phyloP scores from a whole-genome alignment of 495 filamentous ascomycete species.

The Xylaria acuta region DNA sequence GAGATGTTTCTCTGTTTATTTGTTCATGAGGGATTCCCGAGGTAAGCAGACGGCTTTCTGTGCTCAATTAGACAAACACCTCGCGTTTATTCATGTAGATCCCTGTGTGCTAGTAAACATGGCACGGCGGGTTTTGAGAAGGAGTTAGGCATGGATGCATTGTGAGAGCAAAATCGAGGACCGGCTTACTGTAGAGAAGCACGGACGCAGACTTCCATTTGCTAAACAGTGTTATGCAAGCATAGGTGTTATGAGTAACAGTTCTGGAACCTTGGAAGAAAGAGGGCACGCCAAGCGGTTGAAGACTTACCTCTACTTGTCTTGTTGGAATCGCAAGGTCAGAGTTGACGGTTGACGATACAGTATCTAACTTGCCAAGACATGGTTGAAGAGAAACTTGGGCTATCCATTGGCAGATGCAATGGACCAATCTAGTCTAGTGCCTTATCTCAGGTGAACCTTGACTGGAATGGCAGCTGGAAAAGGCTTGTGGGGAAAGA shows the following conservation, averaged over 20 bases:
- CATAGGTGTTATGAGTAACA: background rate
- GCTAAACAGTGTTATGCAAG: background rate
- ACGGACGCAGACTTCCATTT: background rate
- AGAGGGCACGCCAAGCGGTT: background rate
- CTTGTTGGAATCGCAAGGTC: slow-evolving; percentile 1
- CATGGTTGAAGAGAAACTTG: slow-evolving; percentile 10
- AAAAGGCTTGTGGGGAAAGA: slow-evolving; percentile 6
- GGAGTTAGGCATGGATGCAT: slow-evolving; percentile 11
- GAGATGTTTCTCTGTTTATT: background rate
- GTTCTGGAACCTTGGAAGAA: too few relatives aligned
- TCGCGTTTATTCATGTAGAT: background rate
- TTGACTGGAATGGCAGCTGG: background rate
- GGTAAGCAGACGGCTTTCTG: background rate
- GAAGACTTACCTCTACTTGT: background rate
- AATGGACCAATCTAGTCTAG: background rate
- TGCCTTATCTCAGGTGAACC: background rate
- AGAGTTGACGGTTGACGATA: background rate
- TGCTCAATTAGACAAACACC: background rate
- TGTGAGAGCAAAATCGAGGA: background rate
- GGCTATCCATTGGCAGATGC: background rate
- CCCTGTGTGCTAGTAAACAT: background rate
- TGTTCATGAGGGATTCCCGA: background rate
- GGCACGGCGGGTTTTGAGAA: background rate
- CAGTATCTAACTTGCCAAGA: slow-evolving; percentile 7
- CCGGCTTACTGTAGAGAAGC: background rate